These are phyloP conservation scores for Tylopilus vinaceipallidus DNA, from an alignment of 768 basidiomycete genomes.

Conservation along the genomic window DNA sequence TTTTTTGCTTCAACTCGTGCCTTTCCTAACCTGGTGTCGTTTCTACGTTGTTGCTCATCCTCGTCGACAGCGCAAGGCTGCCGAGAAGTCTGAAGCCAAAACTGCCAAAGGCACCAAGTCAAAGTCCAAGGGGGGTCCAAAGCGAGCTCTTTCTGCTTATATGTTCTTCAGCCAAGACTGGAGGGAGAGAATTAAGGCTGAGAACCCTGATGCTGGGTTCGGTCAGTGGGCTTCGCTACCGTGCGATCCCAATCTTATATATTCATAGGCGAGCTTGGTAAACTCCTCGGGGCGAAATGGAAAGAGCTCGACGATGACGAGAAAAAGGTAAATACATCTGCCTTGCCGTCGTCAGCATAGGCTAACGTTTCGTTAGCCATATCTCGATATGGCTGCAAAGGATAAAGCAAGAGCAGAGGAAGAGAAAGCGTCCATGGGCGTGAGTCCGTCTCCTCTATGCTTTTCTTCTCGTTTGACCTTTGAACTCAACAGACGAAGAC, in stretches of 20 bases:
- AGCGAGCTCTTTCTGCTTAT: constrained; percentile 93
- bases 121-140: constrained; percentile 64
- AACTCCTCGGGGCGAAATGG: constrained; percentile 95
- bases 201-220: constrained; percentile 94
- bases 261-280: constrained; percentile 81
- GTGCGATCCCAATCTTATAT: constrained; percentile 3
- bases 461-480: background rate
- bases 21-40: background rate
- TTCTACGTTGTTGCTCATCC: constrained; percentile 13
- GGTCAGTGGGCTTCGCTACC: constrained; percentile 45
- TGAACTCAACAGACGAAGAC: constrained; percentile 27
- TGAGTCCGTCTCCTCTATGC: constrained; percentile 24
- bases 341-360: background rate
- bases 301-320: constrained; percentile 90
- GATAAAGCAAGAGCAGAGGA: constrained; percentile 88
- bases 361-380: constrained; percentile 56
- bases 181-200: constrained; percentile 92
- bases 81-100: constrained; percentile 59
- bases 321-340: constrained; percentile 72
- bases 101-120: constrained; percentile 66
- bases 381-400: constrained; percentile 78
- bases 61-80: constrained; percentile 63
- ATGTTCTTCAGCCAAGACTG: constrained; percentile 99
- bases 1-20: constrained; percentile 6
- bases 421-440: constrained; percentile 55